These are phyloP conservation scores for Penicillium decumbens DNA, from an alignment of 2,329 filamentous ascomycete species.

Conservation along the genomic window DNA sequence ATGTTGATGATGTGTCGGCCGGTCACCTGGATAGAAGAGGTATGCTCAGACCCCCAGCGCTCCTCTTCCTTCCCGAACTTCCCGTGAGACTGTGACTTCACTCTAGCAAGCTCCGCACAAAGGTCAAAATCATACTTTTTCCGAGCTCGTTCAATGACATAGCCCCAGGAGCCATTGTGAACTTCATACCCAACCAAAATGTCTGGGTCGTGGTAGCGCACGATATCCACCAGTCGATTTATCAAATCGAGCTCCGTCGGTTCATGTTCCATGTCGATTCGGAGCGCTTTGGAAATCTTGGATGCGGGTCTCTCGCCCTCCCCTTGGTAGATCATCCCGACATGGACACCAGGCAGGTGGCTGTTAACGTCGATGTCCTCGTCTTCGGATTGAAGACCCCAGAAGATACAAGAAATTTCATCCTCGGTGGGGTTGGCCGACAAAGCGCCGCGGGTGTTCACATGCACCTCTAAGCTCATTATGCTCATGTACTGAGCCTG, in stretches of 20 bases:
- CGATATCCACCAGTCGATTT: conserved; percentile 79
- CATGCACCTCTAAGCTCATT: conserved; percentile 89
- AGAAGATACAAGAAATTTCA: conserved; percentile 82
- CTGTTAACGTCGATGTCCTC: conserved; percentile 50
- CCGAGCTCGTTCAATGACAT: conserved; percentile 82
- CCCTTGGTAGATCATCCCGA: conserved; percentile 70
- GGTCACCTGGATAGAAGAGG: conserved; percentile 86
- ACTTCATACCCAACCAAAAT: conserved; percentile 94
- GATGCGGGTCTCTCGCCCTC: conserved; percentile 56
- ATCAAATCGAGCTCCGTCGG: conserved; percentile 77
- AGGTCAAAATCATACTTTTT: conserved; percentile 85
- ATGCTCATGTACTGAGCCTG: conserved; percentile 93
- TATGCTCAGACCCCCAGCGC: conserved; percentile 89
- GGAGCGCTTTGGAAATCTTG: conserved; percentile 59
- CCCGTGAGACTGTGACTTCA: conserved; percentile 77
- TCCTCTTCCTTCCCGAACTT: conserved; percentile 82
- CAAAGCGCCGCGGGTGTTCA: conserved; percentile 75
- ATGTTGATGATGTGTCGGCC: conserved; percentile 96
- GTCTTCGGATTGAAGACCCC: conserved; percentile 77
- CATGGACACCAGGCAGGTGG: conserved; percentile 49
- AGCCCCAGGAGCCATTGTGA: conserved; percentile 90
- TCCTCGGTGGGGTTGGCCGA: conserved; percentile 88
- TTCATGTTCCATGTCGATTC: conserved; percentile 67
- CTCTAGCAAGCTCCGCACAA: conserved; percentile 84
- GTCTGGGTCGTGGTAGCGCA: conserved; percentile 79